Base-by-base conservation (phyloP, 2,329 filamentous ascomycete genomes). In the Penicillium sp. region DNA sequence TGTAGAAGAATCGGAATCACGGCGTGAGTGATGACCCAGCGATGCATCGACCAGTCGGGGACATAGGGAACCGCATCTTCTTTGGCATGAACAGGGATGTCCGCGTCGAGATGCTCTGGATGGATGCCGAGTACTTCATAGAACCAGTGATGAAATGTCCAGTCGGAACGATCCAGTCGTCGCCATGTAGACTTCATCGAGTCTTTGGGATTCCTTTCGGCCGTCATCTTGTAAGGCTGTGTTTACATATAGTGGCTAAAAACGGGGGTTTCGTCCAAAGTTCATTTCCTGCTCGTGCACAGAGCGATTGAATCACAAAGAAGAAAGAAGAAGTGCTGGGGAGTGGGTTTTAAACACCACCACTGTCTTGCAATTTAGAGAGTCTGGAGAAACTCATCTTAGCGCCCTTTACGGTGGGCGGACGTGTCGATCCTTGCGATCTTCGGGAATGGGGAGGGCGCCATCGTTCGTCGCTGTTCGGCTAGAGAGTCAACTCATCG, bases 171-270 rank as follows among this genome's bases (percentile, higher is more conserved):
- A 36, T 50, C 53, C 41, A 52, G 52, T 6, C 11, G 49, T 32
- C 59, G 57, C 59, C 59, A 61, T 46, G 56, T 61, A 36, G 59
- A 61, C 51, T 59, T 60, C 57, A 61, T 61, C 5, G 59, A 61
- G 53, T 61, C 57, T 43, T 59, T 55, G 11, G 55, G 53, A 29
- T 61, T 61, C 37, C 53, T 51, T 35, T 50, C 54, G 39, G 46
- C 44, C 34, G 24, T 43, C 47, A 53, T 58, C 34, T 35, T 28
- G 37, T 32, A 12, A 27, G 18, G 29, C 29, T 7, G 18, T 18
- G 18, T 18, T 18, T 18, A 18, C 18, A 18, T 39, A 25, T n/a
- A 34, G 9, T 24, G 24, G 24, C n/a, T 25, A 37, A 37, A 11
- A 27, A 25, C 29, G 25, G 4, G 18, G 18, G 18, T 18, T 18